A percentile compares a stretch with the other conserved stretches of the same genome.
These are phyloP conservation scores for Globisporangium canariense DNA, from an alignment of 352 stramenopile genomes.

Conservation along the genomic window DNA sequence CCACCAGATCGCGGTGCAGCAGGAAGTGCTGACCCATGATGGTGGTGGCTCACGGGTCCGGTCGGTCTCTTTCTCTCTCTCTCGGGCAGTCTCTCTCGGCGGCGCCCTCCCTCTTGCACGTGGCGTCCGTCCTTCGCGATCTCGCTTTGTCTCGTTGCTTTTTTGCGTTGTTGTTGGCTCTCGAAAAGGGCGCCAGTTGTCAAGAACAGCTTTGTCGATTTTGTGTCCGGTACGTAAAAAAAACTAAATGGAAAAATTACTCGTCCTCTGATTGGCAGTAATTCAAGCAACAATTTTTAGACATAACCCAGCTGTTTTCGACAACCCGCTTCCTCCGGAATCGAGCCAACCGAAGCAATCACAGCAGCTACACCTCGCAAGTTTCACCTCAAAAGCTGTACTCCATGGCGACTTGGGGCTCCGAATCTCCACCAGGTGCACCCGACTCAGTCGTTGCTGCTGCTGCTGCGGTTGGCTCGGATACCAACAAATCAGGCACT, in stretches of 20 bases:
- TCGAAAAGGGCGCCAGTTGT: too few relatives aligned
- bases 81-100: not conserved
- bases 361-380: not conserved
- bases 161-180: too few relatives aligned
- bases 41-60: not conserved
- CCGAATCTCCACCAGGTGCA: not conserved
- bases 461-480: not conserved
- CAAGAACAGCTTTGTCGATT: too few relatives aligned
- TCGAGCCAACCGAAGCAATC: not conserved
- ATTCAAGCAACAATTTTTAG: too few relatives aligned
- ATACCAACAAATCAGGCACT: not conserved
- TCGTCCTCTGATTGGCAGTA: too few relatives aligned
- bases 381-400: conserved; percentile 8
- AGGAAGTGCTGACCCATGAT: conserved; percentile 84
- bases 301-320: too few relatives aligned
- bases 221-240: too few relatives aligned
- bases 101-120: too few relatives aligned
- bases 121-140: not conserved
- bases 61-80: not conserved
- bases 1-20: conserved; percentile 77
- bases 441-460: not conserved
- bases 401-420: conserved; percentile 3
- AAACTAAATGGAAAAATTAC: too few relatives aligned
- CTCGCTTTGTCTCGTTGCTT: too few relatives aligned
- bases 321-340: too few relatives aligned